phyloP scores from a whole-genome alignment of 2,329 filamentous ascomycete genomes.

The Chaetothyriales sp. region DNA sequence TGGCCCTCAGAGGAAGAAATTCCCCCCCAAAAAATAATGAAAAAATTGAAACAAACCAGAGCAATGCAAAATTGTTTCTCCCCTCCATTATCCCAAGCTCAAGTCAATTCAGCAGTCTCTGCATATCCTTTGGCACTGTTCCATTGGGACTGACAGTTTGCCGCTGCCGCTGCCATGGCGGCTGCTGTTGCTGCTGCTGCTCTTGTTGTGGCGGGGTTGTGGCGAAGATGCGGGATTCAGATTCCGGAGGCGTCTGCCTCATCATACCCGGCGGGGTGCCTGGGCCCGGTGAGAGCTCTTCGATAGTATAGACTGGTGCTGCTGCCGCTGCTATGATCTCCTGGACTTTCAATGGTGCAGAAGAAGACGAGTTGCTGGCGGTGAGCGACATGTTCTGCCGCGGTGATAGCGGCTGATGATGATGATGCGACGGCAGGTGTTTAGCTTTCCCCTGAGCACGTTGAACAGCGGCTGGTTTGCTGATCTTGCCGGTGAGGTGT shows the following conservation, averaged over 20 bases:
- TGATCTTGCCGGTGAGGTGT: constrained; percentile 5
- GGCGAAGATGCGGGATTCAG: not conserved
- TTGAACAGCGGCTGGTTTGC: not conserved
- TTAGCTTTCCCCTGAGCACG: constrained; percentile 3
- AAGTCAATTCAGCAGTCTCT: constrained; percentile 13
- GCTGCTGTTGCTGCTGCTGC: constrained; percentile 1
- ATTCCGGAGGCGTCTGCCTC: not conserved
- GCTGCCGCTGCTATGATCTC: constrained; percentile 9
- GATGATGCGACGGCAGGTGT: constrained; percentile 4
- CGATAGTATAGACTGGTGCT: constrained; percentile 4
- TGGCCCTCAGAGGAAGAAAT: too few relatives aligned
- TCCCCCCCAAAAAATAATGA: too few relatives aligned
- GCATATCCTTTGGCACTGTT: constrained; percentile 14
- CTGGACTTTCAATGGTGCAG: not conserved
- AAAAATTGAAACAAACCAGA: too few relatives aligned
- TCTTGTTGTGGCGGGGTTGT: not conserved
- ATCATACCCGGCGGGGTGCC: constrained; percentile 8
- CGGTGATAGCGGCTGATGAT: constrained; percentile 9
- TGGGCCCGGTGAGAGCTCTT: constrained; percentile 3
- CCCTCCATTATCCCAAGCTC: too few relatives aligned
- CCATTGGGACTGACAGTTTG: constrained; percentile 14
- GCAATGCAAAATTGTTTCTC: too few relatives aligned
- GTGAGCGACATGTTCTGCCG: constrained; percentile 10
- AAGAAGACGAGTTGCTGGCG: too few relatives aligned
- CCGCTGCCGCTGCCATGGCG: not conserved